Base-by-base conservation (phyloP, 495 filamentous ascomycete genomes). In the Aspergillus panamensis region DNA sequence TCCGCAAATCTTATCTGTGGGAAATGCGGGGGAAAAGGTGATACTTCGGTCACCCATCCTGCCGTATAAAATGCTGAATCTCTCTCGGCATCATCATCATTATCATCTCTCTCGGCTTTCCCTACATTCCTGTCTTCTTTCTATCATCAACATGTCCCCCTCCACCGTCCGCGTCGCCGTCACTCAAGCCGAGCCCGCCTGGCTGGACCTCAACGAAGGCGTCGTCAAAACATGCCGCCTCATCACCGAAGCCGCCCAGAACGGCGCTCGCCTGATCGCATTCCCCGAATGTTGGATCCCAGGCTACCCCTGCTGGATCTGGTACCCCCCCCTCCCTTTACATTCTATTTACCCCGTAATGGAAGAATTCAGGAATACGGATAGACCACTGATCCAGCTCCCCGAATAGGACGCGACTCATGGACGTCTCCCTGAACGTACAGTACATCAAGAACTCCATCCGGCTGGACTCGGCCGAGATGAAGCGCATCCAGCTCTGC, bases 261-360 rank as follows among this genome's bases (percentile, higher is more conserved):
- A 79, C 32, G 77, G 73, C 0, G 82, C 79, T 0, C 62, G 75
- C 57, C 64, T 87, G 29, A 67, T 84, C 16, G 69, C 77, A 5
- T 86, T 86, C 58, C 75, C 81, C 3, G 81, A 86, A 62, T 71
- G 68, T 42, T 86, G 75, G 75, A 70, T 84, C 25, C 74, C 79
- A 0, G 82, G 83, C 12, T 86, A 84, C 65, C 82, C 82, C 8
- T 64, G 57, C 0, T 84, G 80, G 81, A 80, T 85, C 19, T 87
- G 82, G 82, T 84, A 68, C 5, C 25, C 25, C 25, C 5, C 25
- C 25, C 25, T 25, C 25, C 25, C 25, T 5, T 5, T n/a, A n/a
- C n/a, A n/a, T n/a, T n/a, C n/a, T n/a, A n/a, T n/a, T n/a, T n/a
- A n/a, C n/a, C n/a, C n/a, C n/a, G n/a, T n/a, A n/a, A n/a, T n/a